Conservation (phyloP, 2,329 filamentous ascomycete species). For the Achaetomium macrosporum region DNA sequence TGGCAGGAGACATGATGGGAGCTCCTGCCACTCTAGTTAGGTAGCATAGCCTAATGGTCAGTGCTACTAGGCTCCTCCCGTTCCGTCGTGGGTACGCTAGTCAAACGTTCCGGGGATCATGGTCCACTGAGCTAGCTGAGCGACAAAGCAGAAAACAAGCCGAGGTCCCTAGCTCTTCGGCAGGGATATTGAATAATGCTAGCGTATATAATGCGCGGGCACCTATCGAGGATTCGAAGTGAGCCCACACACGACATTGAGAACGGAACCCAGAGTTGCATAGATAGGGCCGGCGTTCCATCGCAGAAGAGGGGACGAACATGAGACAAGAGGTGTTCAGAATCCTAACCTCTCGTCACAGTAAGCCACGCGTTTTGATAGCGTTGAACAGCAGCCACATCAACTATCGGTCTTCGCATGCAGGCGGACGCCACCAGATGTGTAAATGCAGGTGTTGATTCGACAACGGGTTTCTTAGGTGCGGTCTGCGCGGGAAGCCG, state of each 20-base stretch:
- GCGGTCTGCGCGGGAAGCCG: too few species aligned
- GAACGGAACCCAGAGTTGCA: too few species aligned
- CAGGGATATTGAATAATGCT: too few species aligned
- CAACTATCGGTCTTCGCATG: not conserved
- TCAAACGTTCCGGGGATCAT: not conserved
- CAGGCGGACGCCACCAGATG: constrained; percentile 1
- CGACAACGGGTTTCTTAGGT: not conserved
- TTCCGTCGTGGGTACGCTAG: not conserved
- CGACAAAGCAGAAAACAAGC: not conserved
- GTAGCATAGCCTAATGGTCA: not conserved
- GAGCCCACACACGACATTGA: too few species aligned
- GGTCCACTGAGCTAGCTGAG: not conserved
- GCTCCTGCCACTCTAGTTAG: not conserved
- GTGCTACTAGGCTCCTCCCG: constrained; percentile 5
- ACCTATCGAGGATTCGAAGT: too few species aligned
- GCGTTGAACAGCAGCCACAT: not conserved
- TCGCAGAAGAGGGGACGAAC: not conserved
- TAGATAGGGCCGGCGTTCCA: not conserved
- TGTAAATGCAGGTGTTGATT: not conserved
- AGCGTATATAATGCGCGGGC: too few species aligned
- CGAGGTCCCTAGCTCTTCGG: too few species aligned
- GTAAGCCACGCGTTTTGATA: not conserved
- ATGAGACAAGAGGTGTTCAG: not conserved
- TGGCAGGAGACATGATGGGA: not conserved
- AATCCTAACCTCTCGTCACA: too few species aligned